Percentiles rank a stretch among this genome's conserved stretches.
phyloP scores from a whole-genome alignment of 192 early-diverging fungal species.

The Coemansia umbellata region DNA sequence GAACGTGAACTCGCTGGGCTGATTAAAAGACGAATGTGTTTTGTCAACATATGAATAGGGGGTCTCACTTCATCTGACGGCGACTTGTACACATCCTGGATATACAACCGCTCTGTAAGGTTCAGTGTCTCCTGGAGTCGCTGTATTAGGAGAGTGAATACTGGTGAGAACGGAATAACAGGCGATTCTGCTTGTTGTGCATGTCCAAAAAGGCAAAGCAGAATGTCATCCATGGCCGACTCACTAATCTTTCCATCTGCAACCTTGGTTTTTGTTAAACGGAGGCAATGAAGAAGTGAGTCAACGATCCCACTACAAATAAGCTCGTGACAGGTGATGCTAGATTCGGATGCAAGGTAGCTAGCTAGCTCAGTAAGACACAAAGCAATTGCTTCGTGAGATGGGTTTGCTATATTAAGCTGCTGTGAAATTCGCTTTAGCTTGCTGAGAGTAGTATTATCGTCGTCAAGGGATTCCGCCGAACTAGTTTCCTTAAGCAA shows the following conservation, averaged over 20 bases:
- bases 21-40: constrained; percentile 68
- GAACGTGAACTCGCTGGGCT: constrained; percentile 46
- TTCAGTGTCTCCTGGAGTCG: constrained; percentile 70
- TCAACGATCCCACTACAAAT: constrained; percentile 70
- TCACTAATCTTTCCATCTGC: background rate
- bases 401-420: background rate
- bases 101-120: constrained; percentile 57
- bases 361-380: background rate
- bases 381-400: background rate
- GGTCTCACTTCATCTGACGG: constrained; percentile 36
- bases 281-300: constrained; percentile 27
- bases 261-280: background rate
- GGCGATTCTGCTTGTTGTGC: no score
- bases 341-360: constrained; percentile 13
- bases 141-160: constrained; percentile 55
- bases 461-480: background rate
- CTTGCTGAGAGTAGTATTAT: background rate
- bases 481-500: background rate
- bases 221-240: background rate
- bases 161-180: no score
- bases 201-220: background rate
- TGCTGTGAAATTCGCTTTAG: constrained; percentile 9
- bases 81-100: constrained; percentile 58
- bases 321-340: constrained; percentile 78
- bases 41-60: constrained; percentile 65